Conservation (phyloP, 805 yeast genomes). For the Starmerella floricola region DNA sequence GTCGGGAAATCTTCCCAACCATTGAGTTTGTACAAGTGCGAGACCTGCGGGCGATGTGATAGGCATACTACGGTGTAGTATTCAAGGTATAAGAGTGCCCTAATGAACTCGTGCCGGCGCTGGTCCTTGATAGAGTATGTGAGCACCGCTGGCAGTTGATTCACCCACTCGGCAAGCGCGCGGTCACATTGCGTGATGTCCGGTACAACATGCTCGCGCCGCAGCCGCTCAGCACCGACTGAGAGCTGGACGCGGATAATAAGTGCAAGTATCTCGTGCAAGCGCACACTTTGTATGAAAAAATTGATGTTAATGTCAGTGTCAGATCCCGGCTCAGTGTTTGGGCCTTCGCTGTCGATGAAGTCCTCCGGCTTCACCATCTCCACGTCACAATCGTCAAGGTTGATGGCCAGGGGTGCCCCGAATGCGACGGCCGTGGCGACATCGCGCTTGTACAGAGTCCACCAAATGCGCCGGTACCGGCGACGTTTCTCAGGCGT, state of each 20-base stretch:
- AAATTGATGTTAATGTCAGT: conserved; percentile 32
- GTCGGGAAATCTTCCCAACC: conserved; percentile 40
- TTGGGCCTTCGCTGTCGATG: conserved; percentile 8
- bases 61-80: conserved; percentile 63
- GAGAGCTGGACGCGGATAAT: conserved; percentile 58
- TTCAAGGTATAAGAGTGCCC: conserved; percentile 50
- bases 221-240: conserved; percentile 48
- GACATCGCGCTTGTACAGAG: conserved; percentile 57
- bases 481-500: conserved; percentile 31
- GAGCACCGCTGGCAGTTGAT: conserved; percentile 49
- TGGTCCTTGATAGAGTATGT: conserved; percentile 47
- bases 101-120: conserved; percentile 38
- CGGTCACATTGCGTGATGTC: conserved; percentile 55
- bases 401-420: conserved; percentile 53
- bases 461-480: conserved; percentile 56
- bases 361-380: conserved; percentile 59
- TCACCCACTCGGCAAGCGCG: conserved; percentile 68
- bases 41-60: conserved; percentile 54
- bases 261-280: conserved; percentile 60
- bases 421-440: conserved; percentile 62
- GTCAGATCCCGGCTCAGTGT: conserved; percentile 34
- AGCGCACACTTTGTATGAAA: conserved; percentile 50
- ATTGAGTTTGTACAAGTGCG: conserved; percentile 20
- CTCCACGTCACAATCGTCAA: conserved; percentile 67
- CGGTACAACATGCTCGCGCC: conserved; percentile 34